Percentiles rank a stretch among this genome's conserved stretches.
Conservation (phyloP, 805 yeast genomes). For the Ogataea siamensis region DNA sequence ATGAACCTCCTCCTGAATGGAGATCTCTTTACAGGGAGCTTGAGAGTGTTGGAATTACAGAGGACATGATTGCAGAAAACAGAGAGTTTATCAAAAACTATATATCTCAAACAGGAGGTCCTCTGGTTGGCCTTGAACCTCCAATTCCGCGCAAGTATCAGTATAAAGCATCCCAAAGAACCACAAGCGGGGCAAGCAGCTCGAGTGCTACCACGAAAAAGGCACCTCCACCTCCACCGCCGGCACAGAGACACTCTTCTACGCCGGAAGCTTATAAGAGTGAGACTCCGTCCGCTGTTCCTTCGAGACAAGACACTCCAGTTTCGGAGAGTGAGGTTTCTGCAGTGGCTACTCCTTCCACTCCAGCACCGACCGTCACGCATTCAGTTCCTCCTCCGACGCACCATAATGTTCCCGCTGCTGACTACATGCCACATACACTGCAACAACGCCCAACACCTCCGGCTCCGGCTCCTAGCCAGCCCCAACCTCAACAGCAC, state of each 20-base stretch:
- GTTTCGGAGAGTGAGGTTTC: not conserved
- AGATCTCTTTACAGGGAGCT: slow-evolving; percentile 67
- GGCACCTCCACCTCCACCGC: slow-evolving; percentile 42
- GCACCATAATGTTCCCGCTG: slow-evolving; percentile 28
- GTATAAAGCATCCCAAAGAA: slow-evolving; percentile 13
- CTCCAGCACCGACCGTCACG: slow-evolving; percentile 3
- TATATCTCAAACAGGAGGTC: slow-evolving; percentile 70
- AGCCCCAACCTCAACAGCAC: slow-evolving; percentile 4
- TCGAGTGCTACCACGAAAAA: slow-evolving; percentile 24
- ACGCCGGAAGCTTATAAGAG: slow-evolving; percentile 16
- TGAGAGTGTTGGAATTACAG: slow-evolving; percentile 75
- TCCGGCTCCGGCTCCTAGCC: not conserved
- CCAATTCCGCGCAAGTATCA: slow-evolving; percentile 70
- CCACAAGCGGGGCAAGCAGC: slow-evolving; percentile 3
- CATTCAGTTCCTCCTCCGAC: slow-evolving; percentile 17
- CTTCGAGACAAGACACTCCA: slow-evolving; percentile 9
- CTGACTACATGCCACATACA: slow-evolving; percentile 17
- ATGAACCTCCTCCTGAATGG: slow-evolving; percentile 84
- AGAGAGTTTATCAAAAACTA: slow-evolving; percentile 79
- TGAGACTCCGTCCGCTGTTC: slow-evolving; percentile 2
- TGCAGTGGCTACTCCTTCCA: not conserved
- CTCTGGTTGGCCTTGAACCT: slow-evolving; percentile 80
- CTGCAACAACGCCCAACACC: slow-evolving; percentile 11
- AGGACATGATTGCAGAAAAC: slow-evolving; percentile 87
- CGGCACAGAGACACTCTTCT: slow-evolving; percentile 10